Evolutionary conservation across 2,329 filamentous ascomycete genomes (phyloP), one percentile per base, ranked within the genome.

Genomic region (Aspergillus sp.): DNA sequence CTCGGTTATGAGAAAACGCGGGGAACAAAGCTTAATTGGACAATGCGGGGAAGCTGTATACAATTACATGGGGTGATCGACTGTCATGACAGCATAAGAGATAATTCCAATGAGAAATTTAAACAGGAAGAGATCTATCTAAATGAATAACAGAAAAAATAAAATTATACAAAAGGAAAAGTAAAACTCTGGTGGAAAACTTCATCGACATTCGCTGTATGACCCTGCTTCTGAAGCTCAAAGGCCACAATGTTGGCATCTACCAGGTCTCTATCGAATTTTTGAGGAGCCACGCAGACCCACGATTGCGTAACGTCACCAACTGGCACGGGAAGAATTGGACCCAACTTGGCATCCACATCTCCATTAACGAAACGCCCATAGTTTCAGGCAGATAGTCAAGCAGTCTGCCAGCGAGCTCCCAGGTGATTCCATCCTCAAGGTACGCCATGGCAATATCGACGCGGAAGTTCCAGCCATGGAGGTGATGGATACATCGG

Each of bases 391-490:
- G 47, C 11, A 56, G 33, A 7, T 6, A 33, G 8, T 35, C 12
- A 2, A 52, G 23, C 6, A 56, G 41, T 6, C 11, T 31, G 3
- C 47, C 55, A 6, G 48, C 33, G 31, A 41, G n/a, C 2, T 41
- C 41, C 11, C 33, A 14, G 8, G 40, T 23, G 21, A 52, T 41
- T 0, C 55, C 48, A 14, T 52, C 48, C 8, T 56, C 41, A 14
- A 56, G 44, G 33, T 52, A 56, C 3, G 41, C 55, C 47, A 52
- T 52, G 6, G 55, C 43, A 23, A 52, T 56, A 17, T 56, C 43
- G 3, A 52, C 48, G 8, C 43, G 52, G 6, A 23, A 1, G 33
- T 6, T 1, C 55, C 43, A 1, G 48, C 31, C 35, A 48, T 56
- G 4, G 55, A 56, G n/a, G 48, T 56, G 17, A 56, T 21, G 3